Evolutionary conservation across 352 stramenopile genomes (phyloP).

Genomic region (Globisporangium yorkense): DNA sequence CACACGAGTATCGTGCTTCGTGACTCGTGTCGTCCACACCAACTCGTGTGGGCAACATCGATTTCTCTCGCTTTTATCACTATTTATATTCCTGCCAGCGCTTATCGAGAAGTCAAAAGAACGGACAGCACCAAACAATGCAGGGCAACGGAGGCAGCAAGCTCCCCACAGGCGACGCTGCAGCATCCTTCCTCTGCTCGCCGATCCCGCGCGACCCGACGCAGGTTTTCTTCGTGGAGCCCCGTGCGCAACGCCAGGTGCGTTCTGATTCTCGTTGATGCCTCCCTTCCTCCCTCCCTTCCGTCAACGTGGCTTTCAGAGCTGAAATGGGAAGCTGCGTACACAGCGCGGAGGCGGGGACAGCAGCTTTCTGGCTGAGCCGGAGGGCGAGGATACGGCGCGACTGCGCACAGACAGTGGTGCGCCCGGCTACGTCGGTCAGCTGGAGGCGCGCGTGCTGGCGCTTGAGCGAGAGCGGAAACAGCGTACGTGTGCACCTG

Average conservation of each 20-base stretch:
- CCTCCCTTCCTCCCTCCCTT: background rate
- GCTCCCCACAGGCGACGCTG: background rate
- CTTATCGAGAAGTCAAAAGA: too few species aligned
- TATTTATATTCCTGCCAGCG: too few species aligned
- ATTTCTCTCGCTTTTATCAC: too few species aligned
- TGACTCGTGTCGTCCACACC: too few species aligned
- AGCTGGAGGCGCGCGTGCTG: slow-evolving; percentile 29
- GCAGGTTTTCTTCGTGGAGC: slow-evolving; percentile 50
- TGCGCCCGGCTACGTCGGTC: slow-evolving; percentile 7
- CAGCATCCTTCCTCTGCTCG: slow-evolving; percentile 48
- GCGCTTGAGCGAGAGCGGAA: slow-evolving; percentile 25
- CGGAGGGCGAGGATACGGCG: slow-evolving; percentile 28
- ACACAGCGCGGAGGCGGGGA: background rate
- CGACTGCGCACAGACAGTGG: slow-evolving; percentile 3
- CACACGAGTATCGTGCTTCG: too few species aligned
- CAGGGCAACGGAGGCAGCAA: background rate
- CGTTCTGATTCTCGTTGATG: background rate
- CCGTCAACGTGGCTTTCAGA: background rate
- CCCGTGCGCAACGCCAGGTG: slow-evolving; percentile 13
- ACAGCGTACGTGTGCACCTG: slow-evolving; percentile 20
- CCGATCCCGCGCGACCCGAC: slow-evolving; percentile 57
- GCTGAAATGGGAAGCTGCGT: slow-evolving; percentile 8
- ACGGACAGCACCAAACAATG: too few species aligned
- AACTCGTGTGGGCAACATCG: too few species aligned
- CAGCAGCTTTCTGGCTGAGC: slow-evolving; percentile 26